Base-by-base conservation (phyloP, 345 rosid species). In the Gossypium ekmanianum region DNA sequence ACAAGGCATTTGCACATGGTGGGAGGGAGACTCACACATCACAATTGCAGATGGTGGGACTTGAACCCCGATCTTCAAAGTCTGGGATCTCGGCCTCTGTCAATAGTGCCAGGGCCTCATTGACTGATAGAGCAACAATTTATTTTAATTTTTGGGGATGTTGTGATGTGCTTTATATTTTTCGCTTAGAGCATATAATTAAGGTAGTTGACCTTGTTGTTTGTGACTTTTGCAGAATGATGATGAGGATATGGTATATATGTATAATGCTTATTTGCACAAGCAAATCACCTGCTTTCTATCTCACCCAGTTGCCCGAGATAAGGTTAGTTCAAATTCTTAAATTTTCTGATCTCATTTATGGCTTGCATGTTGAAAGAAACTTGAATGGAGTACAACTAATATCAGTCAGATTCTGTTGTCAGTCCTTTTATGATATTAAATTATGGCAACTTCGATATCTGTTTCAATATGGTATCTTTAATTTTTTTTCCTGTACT, bases 181-280 rank as follows among this genome's bases (percentile, higher is more conserved):
- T 44, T 66, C 80, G 75, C 78, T 50, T 75, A 59, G 61, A 67
- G 9, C 70, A 57, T 41, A 66, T 70, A 44, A 41, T 26, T 66
- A 18, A 75, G 34, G 29, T 24, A 11, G 74, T 47, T 79, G 58
- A 61, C 58, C 62, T 79, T 74, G 75, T 77, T 80, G 62, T 73
- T 76, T 81, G 22, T 83, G 71, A 63, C 64, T 59, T 75, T 57
- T 84, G 78, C 89, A 88, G 93, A 91, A 89, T 65, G 96, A 92
- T 74, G 98, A 94, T 64, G 98, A 94, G 82, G 98, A 94, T 83
- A 87, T 94, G 87, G 62, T 86, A 81, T 94, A 91, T 74, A 86
- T 94, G 90, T 92, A 92, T 79, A 90, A 91, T 82, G 97, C 95
- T 57, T 94, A 94, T 83, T 83, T 92, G 72, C 97, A 94, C 89